These are phyloP conservation scores for Lasiodiplodia sp. DNA, from an alignment of 2,329 filamentous ascomycete genomes.

Conservation along the genomic window DNA sequence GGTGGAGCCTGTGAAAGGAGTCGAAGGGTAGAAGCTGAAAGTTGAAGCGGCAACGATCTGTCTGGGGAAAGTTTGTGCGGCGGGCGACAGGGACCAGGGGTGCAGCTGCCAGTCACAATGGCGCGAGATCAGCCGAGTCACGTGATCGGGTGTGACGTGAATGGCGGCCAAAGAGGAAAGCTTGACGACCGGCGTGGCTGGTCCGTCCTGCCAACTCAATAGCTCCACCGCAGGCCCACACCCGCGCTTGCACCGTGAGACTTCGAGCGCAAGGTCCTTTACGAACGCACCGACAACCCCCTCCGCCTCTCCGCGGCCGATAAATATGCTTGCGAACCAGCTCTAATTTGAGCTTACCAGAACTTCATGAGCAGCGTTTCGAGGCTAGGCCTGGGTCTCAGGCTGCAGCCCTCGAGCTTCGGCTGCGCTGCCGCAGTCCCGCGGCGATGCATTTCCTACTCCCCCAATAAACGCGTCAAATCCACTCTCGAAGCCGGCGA, in stretches of 20 bases:
- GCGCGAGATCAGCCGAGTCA: neutral
- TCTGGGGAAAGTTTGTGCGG: constrained; percentile 29
- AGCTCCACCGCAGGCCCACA: constrained; percentile 16
- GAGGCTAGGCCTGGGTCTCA: constrained; percentile 28
- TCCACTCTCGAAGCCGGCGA: constrained; percentile 59
- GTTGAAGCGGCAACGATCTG: constrained; percentile 28
- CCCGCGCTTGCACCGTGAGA: constrained; percentile 5
- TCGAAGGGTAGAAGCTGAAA: neutral
- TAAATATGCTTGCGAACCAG: constrained; percentile 18
- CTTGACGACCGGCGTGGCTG: neutral
- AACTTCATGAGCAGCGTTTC: constrained; percentile 26
- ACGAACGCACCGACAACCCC: neutral
- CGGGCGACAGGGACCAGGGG: constrained; percentile 14
- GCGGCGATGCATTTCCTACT: constrained; percentile 19
- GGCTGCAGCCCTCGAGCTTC: constrained; percentile 27
- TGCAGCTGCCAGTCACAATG: constrained; percentile 3
- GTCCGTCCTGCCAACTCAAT: constrained; percentile 20
- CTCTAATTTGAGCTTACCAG: neutral
- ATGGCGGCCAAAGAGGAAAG: constrained; percentile 16
- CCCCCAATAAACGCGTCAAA: constrained; percentile 15
- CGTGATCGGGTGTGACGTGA: constrained; percentile 13
- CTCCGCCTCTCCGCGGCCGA: neutral
- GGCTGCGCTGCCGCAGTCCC: constrained; percentile 12
- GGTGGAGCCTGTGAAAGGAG: constrained; percentile 23
- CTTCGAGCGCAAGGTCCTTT: neutral